Conservation (phyloP, 306 rosid genomes). For the Biancaea sappan region DNA sequence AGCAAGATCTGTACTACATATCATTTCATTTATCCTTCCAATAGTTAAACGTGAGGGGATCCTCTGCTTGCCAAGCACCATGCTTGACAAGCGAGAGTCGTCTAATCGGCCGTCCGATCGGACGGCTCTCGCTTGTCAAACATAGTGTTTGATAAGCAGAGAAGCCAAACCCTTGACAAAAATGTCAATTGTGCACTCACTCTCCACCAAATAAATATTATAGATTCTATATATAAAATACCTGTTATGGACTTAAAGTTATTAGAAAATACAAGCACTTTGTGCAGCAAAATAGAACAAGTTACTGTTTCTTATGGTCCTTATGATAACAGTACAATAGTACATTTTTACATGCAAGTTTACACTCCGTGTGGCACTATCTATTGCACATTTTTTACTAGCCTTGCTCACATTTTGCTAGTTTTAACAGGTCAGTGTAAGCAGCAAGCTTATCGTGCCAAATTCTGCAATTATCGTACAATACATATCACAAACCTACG, state of each 20-base stretch:
- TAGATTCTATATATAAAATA: too few species aligned
- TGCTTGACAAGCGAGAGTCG: too few species aligned
- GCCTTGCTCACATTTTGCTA: background rate
- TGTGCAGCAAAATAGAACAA: background rate
- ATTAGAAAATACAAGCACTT: background rate
- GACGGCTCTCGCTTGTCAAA: too few species aligned
- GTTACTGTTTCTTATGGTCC: background rate
- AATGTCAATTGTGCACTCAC: background rate
- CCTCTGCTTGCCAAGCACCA: too few species aligned
- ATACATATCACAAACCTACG: constrained; percentile 25
- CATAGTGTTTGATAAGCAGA: too few species aligned
- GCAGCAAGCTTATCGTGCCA: background rate
- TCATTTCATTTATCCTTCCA: constrained; percentile 8
- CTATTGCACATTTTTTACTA: background rate
- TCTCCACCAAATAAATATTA: background rate
- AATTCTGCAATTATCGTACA: background rate
- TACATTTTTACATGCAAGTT: background rate
- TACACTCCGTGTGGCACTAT: background rate
- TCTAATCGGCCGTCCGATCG: too few species aligned
- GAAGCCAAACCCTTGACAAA: too few species aligned
- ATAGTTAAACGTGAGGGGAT: background rate
- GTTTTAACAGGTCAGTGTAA: background rate
- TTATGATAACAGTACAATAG: background rate
- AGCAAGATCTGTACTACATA: background rate
- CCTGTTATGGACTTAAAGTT: background rate